phyloP scores from a whole-genome alignment of 2,329 filamentous ascomycete species.

The Bertia moriformis region DNA sequence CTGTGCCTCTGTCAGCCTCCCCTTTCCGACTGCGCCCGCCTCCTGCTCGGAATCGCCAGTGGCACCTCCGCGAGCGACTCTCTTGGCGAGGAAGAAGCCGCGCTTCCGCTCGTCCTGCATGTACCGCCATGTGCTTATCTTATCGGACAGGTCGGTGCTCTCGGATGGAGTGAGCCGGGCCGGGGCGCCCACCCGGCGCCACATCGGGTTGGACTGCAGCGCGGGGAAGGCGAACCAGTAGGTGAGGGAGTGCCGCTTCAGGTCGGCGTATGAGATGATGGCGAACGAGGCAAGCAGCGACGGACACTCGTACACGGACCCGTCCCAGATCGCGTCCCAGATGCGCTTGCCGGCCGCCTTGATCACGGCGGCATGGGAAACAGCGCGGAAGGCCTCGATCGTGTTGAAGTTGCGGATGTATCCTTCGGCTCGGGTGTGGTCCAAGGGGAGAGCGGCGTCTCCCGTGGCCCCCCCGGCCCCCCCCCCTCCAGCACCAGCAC shows the following conservation, averaged over 20 bases:
- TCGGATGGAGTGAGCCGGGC: constrained; percentile 49
- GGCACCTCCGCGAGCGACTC: constrained; percentile 21
- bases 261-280: constrained; percentile 80
- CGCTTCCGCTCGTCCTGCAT: constrained; percentile 71
- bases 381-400: constrained; percentile 76
- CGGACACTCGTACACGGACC: constrained; percentile 87
- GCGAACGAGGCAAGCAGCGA: constrained; percentile 81
- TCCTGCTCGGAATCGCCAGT: constrained; percentile 4
- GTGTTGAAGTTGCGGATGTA: constrained; percentile 95
- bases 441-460: constrained; percentile 36
- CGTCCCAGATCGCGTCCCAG: constrained; percentile 94
- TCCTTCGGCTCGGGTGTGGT: constrained; percentile 72
- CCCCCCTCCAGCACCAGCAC: no score
- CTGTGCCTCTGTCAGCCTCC: no score
- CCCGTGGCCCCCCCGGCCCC: no score
- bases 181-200: constrained; percentile 48
- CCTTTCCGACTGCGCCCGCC: constrained; percentile 4
- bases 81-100: constrained; percentile 92
- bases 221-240: constrained; percentile 97
- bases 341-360: constrained; percentile 73
- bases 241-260: constrained; percentile 95
- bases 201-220: constrained; percentile 73
- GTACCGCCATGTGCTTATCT: constrained; percentile 77
- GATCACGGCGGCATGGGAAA: constrained; percentile 64
- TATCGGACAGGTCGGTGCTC: constrained; percentile 65